Conservation (phyloP, 2,329 filamentous ascomycete genomes). For the Claviceps monticola region DNA sequence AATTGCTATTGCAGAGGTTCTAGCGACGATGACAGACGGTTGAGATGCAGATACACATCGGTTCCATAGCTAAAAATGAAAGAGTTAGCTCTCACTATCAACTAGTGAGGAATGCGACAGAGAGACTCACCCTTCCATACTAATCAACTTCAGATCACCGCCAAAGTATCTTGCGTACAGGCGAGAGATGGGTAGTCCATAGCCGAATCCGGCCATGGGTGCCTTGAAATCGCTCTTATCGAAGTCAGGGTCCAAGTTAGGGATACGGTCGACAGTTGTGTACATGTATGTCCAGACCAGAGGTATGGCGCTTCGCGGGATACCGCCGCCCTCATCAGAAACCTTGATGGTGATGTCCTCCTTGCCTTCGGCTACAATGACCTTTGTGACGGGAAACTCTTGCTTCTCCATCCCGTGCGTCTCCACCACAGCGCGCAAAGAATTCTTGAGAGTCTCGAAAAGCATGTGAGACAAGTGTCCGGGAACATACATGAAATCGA, state of each 20-base stretch:
- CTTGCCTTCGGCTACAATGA: slow-evolving; percentile 93
- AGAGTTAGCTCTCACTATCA: background rate
- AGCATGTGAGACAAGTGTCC: slow-evolving; percentile 99
- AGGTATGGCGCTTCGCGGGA: slow-evolving; percentile 82
- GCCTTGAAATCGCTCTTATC: slow-evolving; percentile 99
- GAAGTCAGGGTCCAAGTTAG: slow-evolving; percentile 90
- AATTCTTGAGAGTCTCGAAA: slow-evolving; percentile 98
- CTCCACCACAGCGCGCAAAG: slow-evolving; percentile 89
- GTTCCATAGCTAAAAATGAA: slow-evolving; percentile 65
- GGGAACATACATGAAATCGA: slow-evolving; percentile 99
- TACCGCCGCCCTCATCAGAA: slow-evolving; percentile 90
- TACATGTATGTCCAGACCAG: slow-evolving; percentile 99
- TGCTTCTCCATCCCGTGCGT: slow-evolving; percentile 90
- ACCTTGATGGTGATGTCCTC: slow-evolving; percentile 99
- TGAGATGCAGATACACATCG: slow-evolving; percentile 95
- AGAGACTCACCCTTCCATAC: slow-evolving; percentile 83
- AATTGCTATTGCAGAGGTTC: slow-evolving; percentile 91
- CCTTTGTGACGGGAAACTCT: slow-evolving; percentile 90
- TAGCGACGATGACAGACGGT: slow-evolving; percentile 85
- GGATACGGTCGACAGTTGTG: slow-evolving; percentile 92
- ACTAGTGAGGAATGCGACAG: background rate
- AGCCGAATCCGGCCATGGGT: slow-evolving; percentile 98
- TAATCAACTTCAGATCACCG: slow-evolving; percentile 92
- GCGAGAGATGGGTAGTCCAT: slow-evolving; percentile 84
- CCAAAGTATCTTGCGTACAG: slow-evolving; percentile 96